A percentile compares a stretch with the other conserved stretches of the same genome.
These are phyloP conservation scores for Verticillium klebahnii DNA, from an alignment of 2,329 filamentous ascomycete genomes.

Conservation along the genomic window DNA sequence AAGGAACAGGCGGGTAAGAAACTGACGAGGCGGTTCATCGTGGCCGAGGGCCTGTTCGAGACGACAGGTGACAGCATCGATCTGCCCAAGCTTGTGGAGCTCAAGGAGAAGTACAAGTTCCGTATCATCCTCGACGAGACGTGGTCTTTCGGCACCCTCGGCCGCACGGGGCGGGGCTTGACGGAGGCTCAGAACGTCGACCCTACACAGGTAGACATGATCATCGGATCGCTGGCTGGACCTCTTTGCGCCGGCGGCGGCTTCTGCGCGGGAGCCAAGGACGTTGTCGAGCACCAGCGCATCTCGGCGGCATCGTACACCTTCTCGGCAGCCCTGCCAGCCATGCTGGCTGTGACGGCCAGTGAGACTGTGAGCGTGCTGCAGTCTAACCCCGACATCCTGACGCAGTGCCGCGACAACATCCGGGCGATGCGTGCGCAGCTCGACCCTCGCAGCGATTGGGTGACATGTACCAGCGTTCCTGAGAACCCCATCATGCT, in stretches of 20 bases:
- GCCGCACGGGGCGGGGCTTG: constrained; percentile 82
- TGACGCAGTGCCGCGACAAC: constrained; percentile 77
- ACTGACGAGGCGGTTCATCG: constrained; percentile 87
- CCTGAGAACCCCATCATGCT: constrained; percentile 85
- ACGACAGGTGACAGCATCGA: constrained; percentile 80
- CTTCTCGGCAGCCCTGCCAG: constrained; percentile 90
- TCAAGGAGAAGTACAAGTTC: constrained; percentile 97
- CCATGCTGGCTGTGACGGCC: constrained; percentile 90
- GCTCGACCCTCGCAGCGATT: constrained; percentile 89
- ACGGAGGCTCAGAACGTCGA: constrained; percentile 98
- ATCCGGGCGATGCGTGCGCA: constrained; percentile 81
- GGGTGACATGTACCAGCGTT: constrained; percentile 77
- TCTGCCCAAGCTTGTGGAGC: constrained; percentile 82
- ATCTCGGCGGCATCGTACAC: constrained; percentile 91
- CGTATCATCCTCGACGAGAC: constrained; percentile 96
- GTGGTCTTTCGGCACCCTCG: constrained; percentile 93
- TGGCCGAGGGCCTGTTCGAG: constrained; percentile 94
- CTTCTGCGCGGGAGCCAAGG: constrained; percentile 87
- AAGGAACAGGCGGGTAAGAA: constrained; percentile 87
- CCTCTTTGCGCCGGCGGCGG: constrained; percentile 89
- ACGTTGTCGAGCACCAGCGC: constrained; percentile 94
- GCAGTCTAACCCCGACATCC: constrained; percentile 79
- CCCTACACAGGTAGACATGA: constrained; percentile 91
- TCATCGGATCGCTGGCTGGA: constrained; percentile 86
- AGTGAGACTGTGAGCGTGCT: constrained; percentile 85